Base-by-base conservation (phyloP, 225 moss, liverwort and hornwort genomes). In the Sphagnum contortum region DNA sequence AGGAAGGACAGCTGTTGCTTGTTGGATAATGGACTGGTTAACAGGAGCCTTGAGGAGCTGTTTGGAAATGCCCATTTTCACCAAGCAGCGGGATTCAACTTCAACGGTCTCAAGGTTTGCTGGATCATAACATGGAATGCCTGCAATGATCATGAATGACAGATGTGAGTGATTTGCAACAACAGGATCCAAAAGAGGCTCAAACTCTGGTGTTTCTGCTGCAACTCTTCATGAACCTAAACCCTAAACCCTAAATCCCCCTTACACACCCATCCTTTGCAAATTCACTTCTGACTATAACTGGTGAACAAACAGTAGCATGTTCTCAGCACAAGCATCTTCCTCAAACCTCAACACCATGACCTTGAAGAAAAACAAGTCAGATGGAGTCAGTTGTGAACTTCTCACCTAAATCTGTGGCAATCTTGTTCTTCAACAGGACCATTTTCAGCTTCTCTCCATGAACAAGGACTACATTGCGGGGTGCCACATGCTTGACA, bases 401-500 rank as follows among this genome's bases (percentile, higher is more conserved):
- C 29, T 29, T 63, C 57, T 50, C 11, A 84, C 84, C 88, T 74
- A 96, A 73, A 59, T 89, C 92, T 50, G 88, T 63, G 45, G 74
- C 66, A 45, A 96, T 90, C 68, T 76, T 90, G 65, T 86, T 77
- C 74, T 92, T 96, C 75, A 96, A 65, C 59, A 70, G 62, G 45
- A 79, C 90, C 92, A 96, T 96, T 81, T 96, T 96, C 2, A 87
- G 90, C 73, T 90, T 96, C 77, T 96, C 96, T 62, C 96, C 92
- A 70, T 96, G 96, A 61, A 96, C 96, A 69, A 96, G 80, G 8
- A 96, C 85, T 46, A 92, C 92, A 67, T 92, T 88, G 64, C 85
- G 86, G 29, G 96, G 96, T 66, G 86, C 88, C 64, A 96, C 92
- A 68, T 92, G 96, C 74, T 85, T 96, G 12, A 92, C 88, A 66